phyloP scores from a whole-genome alignment of 768 basidiomycete species.

The Imleria badia region DNA sequence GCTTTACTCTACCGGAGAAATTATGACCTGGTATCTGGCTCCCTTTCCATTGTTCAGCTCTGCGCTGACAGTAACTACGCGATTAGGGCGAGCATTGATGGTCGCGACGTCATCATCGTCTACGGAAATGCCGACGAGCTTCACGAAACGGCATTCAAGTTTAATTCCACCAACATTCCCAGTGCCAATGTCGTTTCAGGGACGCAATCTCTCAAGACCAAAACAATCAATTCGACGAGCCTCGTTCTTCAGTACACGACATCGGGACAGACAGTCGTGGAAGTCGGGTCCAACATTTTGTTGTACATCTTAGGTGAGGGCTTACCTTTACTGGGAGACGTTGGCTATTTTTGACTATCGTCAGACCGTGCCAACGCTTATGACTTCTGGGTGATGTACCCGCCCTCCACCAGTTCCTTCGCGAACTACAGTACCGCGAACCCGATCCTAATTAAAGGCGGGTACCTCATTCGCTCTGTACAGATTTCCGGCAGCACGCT shows the following conservation, averaged over 20 bases:
- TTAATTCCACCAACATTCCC: slow-evolving; percentile 26
- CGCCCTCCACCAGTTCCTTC: slow-evolving; percentile 37
- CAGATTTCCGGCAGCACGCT: slow-evolving; percentile 37
- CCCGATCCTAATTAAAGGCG: slow-evolving; percentile 48
- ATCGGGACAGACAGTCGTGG: slow-evolving; percentile 45
- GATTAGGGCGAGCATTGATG: slow-evolving; percentile 47
- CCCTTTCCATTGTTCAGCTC: neutral
- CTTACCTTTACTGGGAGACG: neutral
- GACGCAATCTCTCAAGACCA: slow-evolving; percentile 35
- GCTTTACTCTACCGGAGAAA: slow-evolving; percentile 49
- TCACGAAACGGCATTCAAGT: slow-evolving; percentile 50
- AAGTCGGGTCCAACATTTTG: slow-evolving; percentile 39
- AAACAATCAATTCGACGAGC: slow-evolving; percentile 33
- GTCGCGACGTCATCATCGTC: slow-evolving; percentile 45
- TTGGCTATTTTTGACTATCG: neutral
- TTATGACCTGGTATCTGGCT: slow-evolving; percentile 43
- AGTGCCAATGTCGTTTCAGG: slow-evolving; percentile 22
- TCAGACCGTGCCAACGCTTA: slow-evolving; percentile 50
- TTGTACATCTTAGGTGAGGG: slow-evolving; percentile 46
- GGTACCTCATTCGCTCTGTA: slow-evolving; percentile 46
- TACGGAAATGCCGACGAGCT: slow-evolving; percentile 49
- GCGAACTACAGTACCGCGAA: slow-evolving; percentile 37
- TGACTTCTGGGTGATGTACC: slow-evolving; percentile 50
- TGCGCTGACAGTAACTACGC: neutral
- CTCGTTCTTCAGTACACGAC: slow-evolving; percentile 47